These are phyloP conservation scores for Coniosporium tulheliwenetii DNA, from an alignment of 2,329 filamentous ascomycete genomes.

Conservation along the genomic window DNA sequence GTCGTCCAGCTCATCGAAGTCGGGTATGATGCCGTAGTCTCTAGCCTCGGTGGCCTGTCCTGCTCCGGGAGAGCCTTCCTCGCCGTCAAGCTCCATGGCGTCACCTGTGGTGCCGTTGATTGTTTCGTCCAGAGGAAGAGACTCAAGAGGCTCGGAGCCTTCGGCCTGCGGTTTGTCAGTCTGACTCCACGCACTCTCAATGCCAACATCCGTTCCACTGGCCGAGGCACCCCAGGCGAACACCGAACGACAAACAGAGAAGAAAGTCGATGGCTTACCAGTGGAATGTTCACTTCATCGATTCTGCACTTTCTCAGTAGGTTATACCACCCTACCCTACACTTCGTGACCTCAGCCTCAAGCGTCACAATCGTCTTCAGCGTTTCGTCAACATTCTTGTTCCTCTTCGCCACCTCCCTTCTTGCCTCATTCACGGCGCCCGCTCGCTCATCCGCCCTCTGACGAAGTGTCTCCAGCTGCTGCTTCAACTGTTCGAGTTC, in stretches of 20 bases:
- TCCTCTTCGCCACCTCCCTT: constrained; percentile 66
- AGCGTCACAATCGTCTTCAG: constrained; percentile 61
- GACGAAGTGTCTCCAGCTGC: constrained; percentile 51
- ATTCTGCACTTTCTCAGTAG: constrained; percentile 80
- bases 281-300: constrained; percentile 77
- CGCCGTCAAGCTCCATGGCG: constrained; percentile 84
- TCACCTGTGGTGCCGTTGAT: constrained; percentile 48
- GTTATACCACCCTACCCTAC: constrained; percentile 68
- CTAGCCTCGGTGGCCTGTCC: constrained; percentile 47
- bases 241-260: no score
- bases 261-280: constrained; percentile 19
- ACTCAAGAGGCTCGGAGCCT: constrained; percentile 57
- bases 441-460: constrained; percentile 50
- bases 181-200: no score
- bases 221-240: no score
- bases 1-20: constrained; percentile 70
- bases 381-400: constrained; percentile 63
- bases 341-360: constrained; percentile 78
- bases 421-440: constrained; percentile 67
- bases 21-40: constrained; percentile 81
- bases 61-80: constrained; percentile 26
- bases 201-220: no score
- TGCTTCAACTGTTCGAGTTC: constrained; percentile 62
- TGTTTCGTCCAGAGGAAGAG: constrained; percentile 61
- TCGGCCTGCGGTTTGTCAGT: constrained; percentile 19